Percentiles rank a stretch among this genome's conserved stretches.
phyloP scores from a whole-genome alignment of 495 filamentous ascomycete genomes.

The Penicillium goetzii region DNA sequence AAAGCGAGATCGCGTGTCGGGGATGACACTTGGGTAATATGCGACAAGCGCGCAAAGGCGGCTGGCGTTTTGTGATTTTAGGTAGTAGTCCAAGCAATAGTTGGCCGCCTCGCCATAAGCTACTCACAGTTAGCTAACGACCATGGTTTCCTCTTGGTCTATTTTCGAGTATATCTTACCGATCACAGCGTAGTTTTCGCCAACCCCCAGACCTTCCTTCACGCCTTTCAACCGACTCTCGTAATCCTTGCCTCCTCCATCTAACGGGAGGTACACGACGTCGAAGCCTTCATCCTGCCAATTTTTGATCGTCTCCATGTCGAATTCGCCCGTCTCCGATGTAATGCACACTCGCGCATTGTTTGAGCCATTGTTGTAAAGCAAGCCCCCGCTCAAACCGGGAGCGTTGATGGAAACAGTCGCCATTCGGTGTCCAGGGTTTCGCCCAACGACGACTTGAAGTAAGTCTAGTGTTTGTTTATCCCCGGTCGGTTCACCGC shows the following conservation, averaged over 20 bases:
- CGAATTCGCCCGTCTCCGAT: conserved; percentile 64
- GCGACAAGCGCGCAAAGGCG: conserved; percentile 57
- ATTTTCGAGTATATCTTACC: conserved; percentile 35
- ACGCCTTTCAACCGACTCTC: conserved; percentile 46
- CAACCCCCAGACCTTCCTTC: conserved; percentile 50
- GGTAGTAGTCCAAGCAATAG: conserved; percentile 57
- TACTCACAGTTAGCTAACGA: conserved; percentile 23
- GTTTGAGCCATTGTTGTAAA: conserved; percentile 46
- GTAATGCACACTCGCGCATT: conserved; percentile 66
- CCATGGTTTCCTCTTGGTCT: neutral
- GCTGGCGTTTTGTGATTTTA: conserved; percentile 49
- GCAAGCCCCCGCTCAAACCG: conserved; percentile 38
- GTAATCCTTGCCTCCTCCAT: conserved; percentile 58
- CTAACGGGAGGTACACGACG: conserved; percentile 62
- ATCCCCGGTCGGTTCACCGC: neutral
- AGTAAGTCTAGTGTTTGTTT: conserved; percentile 7
- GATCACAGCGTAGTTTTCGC: conserved; percentile 54
- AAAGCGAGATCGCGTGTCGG: conserved; percentile 51
- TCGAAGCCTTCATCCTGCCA: conserved; percentile 72
- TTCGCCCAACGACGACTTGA: neutral
- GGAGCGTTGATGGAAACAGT: conserved; percentile 46
- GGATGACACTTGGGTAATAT: conserved; percentile 63
- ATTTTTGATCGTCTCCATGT: conserved; percentile 54
- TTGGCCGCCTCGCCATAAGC: conserved; percentile 63
- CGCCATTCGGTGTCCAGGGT: conserved; percentile 34